phyloP scores from a whole-genome alignment of 2,329 filamentous ascomycete species.

The Aspergillus aculeatus region DNA sequence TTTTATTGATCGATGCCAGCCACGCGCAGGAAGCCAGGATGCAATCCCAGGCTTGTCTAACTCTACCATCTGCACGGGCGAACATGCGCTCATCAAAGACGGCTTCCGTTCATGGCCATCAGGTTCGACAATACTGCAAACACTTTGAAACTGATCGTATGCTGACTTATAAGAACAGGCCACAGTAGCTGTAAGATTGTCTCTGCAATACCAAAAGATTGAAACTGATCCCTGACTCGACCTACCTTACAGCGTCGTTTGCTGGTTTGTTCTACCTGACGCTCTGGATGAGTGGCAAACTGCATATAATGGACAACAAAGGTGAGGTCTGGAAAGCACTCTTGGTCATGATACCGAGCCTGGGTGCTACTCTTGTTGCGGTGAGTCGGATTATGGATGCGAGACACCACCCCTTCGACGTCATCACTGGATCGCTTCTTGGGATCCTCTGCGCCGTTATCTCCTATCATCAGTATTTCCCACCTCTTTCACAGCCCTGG shows the following conservation, averaged over 20 bases:
- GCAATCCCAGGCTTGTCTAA: slow-evolving; percentile 43
- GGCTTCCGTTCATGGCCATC: slow-evolving; percentile 61
- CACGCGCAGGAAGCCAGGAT: slow-evolving; percentile 37
- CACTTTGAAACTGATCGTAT: background rate
- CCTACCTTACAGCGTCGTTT: slow-evolving; percentile 49
- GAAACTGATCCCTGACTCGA: slow-evolving; percentile 9
- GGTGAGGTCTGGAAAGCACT: slow-evolving; percentile 62
- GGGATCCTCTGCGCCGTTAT: slow-evolving; percentile 54
- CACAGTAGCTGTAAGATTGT: slow-evolving; percentile 24
- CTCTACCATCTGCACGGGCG: slow-evolving; percentile 52
- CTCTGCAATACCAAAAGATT: background rate
- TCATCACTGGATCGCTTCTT: slow-evolving; percentile 55
- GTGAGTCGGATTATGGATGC: slow-evolving; percentile 62
- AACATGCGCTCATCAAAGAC: slow-evolving; percentile 55
- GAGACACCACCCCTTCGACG: slow-evolving; percentile 61
- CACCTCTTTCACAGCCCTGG: slow-evolving; percentile 55
- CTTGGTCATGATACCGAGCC: slow-evolving; percentile 53
- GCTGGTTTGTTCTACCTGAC: slow-evolving; percentile 61
- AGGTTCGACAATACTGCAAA: slow-evolving; percentile 33
- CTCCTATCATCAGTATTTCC: slow-evolving; percentile 61
- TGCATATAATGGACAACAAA: slow-evolving; percentile 59
- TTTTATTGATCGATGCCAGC: slow-evolving; percentile 56
- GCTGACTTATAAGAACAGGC: slow-evolving; percentile 20
- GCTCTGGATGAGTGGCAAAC: slow-evolving; percentile 59
- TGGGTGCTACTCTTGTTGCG: slow-evolving; percentile 56